Evolutionary conservation across 139 green algal species (phyloP), one percentile per base, ranked within the genome.

Genomic region (Coccomyxa sp.): DNA sequence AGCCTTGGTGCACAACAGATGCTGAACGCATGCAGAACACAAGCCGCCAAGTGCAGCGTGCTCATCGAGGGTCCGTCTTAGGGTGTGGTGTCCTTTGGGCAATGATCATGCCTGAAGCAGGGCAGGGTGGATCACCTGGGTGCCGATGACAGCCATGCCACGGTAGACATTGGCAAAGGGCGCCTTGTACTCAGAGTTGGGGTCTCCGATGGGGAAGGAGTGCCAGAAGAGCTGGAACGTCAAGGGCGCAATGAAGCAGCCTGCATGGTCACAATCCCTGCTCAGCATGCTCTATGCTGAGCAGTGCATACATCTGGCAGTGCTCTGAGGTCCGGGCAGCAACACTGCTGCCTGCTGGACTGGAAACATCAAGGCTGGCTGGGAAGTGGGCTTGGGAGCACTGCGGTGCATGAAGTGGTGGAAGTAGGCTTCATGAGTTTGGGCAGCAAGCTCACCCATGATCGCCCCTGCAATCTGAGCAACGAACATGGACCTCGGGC

Each of bases 151-250:
- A 12, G 86, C 77, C 86, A 90, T 88, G 55, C 75, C 81, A 35
- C 86, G 68, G 73, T 87, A 90, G 54, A 90, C 84, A 68, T 80
- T 75, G 12, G 81, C 79, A n/a, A 85, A 90, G 36, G 86, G 86
- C 2, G 80, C 76, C n/a, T 77, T 81, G 83, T 88, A 90, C 7
- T 80, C 77, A 0, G 81, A 22, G 39, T 50, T 54, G 6, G 82
- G 83, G n/a, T 82, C 79, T 8, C 80, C 80, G 37, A 84, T 74
- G 69, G 74, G 74, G 74, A 84, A 84, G 14, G 74, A 55, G 0
- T 38, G 40, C 50, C 76, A 88, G 75, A 86, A 90, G 35, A 90
- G 55, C 64, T 79, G 55, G 69, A 88, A 90, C 16, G 80, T 84
- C 18, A 84, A 35, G 0, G 86, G 86, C 0, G 79, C 79, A 24